Percentiles rank a stretch among this genome's conserved stretches.
Evolutionary conservation across 1,139 yeast species (phyloP).

Genomic region (Kurtzmaniella quercitrusa): DNA sequence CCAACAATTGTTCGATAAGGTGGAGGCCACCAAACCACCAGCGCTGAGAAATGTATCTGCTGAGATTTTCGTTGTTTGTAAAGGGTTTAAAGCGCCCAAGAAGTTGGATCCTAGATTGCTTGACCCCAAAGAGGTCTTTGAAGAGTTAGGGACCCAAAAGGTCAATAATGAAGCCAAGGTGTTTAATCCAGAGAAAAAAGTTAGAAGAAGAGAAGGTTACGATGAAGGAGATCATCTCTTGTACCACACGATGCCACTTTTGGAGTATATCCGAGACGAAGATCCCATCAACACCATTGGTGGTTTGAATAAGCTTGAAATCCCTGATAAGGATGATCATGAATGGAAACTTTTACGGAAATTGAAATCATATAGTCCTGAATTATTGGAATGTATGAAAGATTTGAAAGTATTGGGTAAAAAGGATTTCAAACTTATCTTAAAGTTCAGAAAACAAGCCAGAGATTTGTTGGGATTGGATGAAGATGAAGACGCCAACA

Average conservation of each 20-base stretch:
- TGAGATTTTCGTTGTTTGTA: constrained; percentile 95
- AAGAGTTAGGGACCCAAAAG: constrained; percentile 76
- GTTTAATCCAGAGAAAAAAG: constrained; percentile 88
- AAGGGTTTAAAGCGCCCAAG: constrained; percentile 94
- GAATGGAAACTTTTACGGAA: constrained; percentile 71
- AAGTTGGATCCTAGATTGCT: constrained; percentile 87
- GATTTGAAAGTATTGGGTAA: constrained; percentile 92
- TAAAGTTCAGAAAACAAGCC: constrained; percentile 87
- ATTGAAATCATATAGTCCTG: constrained; percentile 72
- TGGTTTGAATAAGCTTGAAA: constrained; percentile 51
- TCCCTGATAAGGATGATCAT: constrained; percentile 55
- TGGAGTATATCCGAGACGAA: constrained; percentile 74
- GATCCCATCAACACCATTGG: constrained; percentile 87
- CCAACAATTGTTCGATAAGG: constrained; percentile 90
- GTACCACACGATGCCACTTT: constrained; percentile 66
- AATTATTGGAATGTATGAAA: constrained; percentile 75
- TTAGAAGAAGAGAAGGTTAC: constrained; percentile 92
- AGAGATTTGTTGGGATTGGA: constrained; percentile 75
- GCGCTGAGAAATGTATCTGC: constrained; percentile 99
- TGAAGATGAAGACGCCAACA: constrained; percentile 44
- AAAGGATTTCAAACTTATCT: constrained; percentile 80
- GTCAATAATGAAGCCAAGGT: constrained; percentile 88
- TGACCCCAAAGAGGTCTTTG: constrained; percentile 91
- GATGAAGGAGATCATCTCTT: constrained; percentile 88
- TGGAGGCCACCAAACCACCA: constrained; percentile 98